Evolutionary conservation across 1,284 basidiomycete genomes (phyloP).

Genomic region (Cryptococcus hybrid): DNA sequence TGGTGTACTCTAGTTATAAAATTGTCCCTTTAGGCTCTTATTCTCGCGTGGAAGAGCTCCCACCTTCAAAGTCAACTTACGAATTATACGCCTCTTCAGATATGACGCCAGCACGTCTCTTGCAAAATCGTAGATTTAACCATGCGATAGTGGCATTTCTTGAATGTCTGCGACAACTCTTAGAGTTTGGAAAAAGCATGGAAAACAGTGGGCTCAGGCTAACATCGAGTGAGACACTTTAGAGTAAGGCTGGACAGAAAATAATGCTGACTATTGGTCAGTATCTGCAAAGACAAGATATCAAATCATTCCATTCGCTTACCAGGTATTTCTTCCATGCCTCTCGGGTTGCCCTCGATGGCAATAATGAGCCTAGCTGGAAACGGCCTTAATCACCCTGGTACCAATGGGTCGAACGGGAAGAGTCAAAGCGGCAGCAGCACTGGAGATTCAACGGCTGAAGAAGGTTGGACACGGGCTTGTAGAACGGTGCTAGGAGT

Average conservation of each 20-base stretch:
- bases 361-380: constrained; percentile 44
- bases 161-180: constrained; percentile 87
- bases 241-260: not conserved
- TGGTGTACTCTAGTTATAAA: constrained; percentile 62
- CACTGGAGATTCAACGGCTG: constrained; percentile 43
- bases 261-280: constrained; percentile 39
- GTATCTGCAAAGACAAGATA: constrained; percentile 91
- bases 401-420: not conserved
- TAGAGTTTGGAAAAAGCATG: constrained; percentile 62
- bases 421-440: not conserved
- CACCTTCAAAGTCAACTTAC: constrained; percentile 76
- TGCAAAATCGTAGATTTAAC: constrained; percentile 95
- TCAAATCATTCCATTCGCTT: constrained; percentile 88
- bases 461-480: constrained; percentile 94
- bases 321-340: constrained; percentile 67
- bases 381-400: not conserved
- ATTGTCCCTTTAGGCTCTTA: constrained; percentile 90
- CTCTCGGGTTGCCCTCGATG: constrained; percentile 36
- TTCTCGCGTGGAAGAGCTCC: constrained; percentile 80
- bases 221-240: constrained; percentile 48
- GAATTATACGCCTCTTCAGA: constrained; percentile 63
- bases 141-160: constrained; percentile 94
- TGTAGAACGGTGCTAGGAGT: constrained; percentile 85
- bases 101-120: constrained; percentile 64
- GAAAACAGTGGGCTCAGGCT: constrained; percentile 72